Percentiles rank a stretch among this genome's conserved stretches.
phyloP scores from a whole-genome alignment of 2,329 filamentous ascomycete genomes.

The Septoria linicola region DNA sequence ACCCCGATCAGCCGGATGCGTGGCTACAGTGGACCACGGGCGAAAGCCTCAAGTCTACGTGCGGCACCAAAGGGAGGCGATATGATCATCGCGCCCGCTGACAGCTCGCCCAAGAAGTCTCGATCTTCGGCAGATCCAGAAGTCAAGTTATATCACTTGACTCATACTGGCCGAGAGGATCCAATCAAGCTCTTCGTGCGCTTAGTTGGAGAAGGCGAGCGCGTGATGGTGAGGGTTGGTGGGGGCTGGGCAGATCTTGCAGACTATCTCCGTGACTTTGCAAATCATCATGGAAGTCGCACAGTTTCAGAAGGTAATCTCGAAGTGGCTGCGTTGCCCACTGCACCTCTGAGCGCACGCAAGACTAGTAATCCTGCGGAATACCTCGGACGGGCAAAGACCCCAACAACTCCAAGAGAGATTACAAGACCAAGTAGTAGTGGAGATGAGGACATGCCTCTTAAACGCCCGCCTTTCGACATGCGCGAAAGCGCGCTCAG shows the following conservation, averaged over 20 bases:
- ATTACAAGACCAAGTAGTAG: conserved; percentile 18
- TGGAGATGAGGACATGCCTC: conserved; percentile 17
- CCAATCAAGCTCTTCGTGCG: conserved; percentile 95
- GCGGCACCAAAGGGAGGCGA: conserved; percentile 15
- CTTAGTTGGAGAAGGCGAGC: conserved; percentile 86
- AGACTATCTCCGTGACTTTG: conserved; percentile 92
- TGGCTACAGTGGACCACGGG: conserved; percentile 23
- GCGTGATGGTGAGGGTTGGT: conserved; percentile 96
- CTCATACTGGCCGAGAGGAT: conserved; percentile 75
- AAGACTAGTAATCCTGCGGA: conserved; percentile 33
- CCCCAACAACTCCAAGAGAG: conserved; percentile 13
- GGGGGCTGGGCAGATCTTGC: conserved; percentile 97
- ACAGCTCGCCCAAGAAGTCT: conserved; percentile 35
- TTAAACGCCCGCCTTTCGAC: conserved; percentile 10
- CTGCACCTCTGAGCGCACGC: conserved; percentile 26
- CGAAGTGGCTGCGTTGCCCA: conserved; percentile 52
- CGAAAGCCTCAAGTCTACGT: conserved; percentile 19
- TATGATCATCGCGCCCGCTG: conserved; percentile 39
- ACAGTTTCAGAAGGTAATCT: conserved; percentile 55
- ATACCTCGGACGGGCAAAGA: conserved; percentile 20
- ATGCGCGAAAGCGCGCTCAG: conserved; percentile 11
- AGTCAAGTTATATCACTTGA: conserved; percentile 89
- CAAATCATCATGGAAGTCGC: conserved; percentile 81
- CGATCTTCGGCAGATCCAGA: conserved; percentile 49
- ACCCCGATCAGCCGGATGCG: conserved; percentile 28